Evolutionary conservation across 768 basidiomycete genomes (phyloP).

Genomic region (Collybia nuda): DNA sequence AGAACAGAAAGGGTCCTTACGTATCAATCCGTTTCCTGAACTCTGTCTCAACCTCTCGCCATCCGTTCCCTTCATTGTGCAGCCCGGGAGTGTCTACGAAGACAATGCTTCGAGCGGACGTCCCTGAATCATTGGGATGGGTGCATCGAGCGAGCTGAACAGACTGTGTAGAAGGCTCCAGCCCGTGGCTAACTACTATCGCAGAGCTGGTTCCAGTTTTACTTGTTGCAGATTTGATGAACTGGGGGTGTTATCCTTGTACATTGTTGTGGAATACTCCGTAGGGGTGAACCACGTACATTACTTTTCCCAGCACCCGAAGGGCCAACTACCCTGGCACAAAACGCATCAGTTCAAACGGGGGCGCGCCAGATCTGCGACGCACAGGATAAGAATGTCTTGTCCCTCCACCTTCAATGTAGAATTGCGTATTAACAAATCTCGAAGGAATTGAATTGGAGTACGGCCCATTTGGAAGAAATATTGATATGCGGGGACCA

Average conservation of each 20-base stretch:
- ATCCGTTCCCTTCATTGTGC: conserved; percentile 2
- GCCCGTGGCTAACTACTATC: background rate
- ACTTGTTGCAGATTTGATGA: background rate
- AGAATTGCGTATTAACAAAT: too few relatives aligned
- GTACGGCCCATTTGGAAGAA: too few relatives aligned
- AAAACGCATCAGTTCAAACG: background rate
- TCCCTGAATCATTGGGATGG: background rate
- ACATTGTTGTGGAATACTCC: background rate
- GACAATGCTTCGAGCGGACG: background rate
- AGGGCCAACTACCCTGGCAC: conserved; percentile 1
- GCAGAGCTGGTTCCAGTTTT: background rate
- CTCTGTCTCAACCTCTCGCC: background rate
- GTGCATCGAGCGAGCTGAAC: background rate
- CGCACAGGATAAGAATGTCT: background rate
- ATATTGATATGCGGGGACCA: too few relatives aligned
- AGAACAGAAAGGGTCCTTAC: background rate
- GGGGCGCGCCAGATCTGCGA: background rate
- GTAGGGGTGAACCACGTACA: background rate
- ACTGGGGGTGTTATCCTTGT: background rate
- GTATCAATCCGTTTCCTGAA: conserved; percentile 1
- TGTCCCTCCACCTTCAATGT: conserved; percentile 1
- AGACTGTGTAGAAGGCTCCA: background rate
- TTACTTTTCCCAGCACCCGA: conserved; percentile 3
- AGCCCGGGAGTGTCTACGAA: conserved; percentile 4
- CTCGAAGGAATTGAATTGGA: too few relatives aligned